phyloP scores from a whole-genome alignment of 805 yeast species.

The Suhomyces sp. region DNA sequence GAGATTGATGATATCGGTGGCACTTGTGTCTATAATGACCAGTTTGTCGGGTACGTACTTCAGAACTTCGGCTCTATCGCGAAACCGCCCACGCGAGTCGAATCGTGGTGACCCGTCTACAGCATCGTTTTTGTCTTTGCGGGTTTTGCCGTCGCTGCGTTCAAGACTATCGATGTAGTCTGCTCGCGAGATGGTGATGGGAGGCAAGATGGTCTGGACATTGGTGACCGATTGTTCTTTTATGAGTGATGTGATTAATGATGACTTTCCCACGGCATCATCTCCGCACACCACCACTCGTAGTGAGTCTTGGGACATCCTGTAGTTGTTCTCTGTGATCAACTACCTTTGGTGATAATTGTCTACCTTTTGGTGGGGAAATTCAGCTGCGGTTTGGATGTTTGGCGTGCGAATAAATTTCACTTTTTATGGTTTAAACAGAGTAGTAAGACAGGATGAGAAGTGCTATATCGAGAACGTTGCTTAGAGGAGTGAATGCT shows the following conservation, averaged over 20 bases:
- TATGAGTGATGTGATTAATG: constrained; percentile 73
- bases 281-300: constrained; percentile 93
- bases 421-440: not conserved
- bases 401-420: not conserved
- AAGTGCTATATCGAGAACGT: not conserved
- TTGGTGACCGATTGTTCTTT: constrained; percentile 67
- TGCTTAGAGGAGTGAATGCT: not conserved
- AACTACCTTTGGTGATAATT: not conserved
- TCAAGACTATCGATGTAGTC: constrained; percentile 48
- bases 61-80: constrained; percentile 15
- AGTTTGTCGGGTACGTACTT: constrained; percentile 48
- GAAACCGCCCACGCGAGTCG: not conserved
- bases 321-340: constrained; percentile 12
- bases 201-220: constrained; percentile 76
- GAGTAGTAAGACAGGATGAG: not conserved
- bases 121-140: not conserved
- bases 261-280: constrained; percentile 83
- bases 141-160: constrained; percentile 2
- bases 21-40: constrained; percentile 74
- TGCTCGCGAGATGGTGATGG: constrained; percentile 72
- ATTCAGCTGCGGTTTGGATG: not conserved
- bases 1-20: constrained; percentile 57
- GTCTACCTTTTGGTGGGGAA: not conserved
- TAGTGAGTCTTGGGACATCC: constrained; percentile 21
- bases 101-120: not conserved